phyloP scores from a whole-genome alignment of 2,329 filamentous ascomycete genomes.

The Chrysosporium keratinophilum region DNA sequence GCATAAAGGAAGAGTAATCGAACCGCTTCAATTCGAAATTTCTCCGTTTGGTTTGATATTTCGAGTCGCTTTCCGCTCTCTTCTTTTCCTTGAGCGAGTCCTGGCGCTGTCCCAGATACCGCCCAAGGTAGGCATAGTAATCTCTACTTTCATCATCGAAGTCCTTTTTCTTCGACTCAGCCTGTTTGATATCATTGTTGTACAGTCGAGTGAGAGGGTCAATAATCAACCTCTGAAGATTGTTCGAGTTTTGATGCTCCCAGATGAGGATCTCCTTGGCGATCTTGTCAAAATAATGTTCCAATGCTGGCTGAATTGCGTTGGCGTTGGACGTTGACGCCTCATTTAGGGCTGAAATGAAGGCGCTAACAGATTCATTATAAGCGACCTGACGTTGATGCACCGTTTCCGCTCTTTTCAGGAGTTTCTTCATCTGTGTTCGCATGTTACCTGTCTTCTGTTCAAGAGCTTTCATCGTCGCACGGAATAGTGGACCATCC shows the following conservation, averaged over 20 bases:
- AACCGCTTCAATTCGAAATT: conserved; percentile 97
- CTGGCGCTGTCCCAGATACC: conserved; percentile 90
- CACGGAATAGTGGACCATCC: conserved; percentile 89
- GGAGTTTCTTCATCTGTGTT: conserved; percentile 84
- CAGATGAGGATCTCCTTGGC: conserved; percentile 81
- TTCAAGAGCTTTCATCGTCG: conserved; percentile 91
- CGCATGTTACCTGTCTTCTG: conserved; percentile 95
- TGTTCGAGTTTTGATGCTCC: conserved; percentile 70
- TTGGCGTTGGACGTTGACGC: conserved; percentile 86
- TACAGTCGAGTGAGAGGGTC: conserved; percentile 88
- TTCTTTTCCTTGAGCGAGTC: conserved; percentile 98
- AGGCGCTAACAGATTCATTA: conserved; percentile 73
- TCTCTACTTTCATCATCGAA: conserved; percentile 99
- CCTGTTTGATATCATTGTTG: conserved; percentile 93
- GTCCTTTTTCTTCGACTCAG: conserved; percentile 90
- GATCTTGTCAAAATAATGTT: conserved; percentile 97
- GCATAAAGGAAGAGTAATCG: conserved; percentile 98
- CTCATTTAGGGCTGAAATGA: conserved; percentile 78
- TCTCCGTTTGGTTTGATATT: conserved; percentile 85
- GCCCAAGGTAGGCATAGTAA: conserved; percentile 89
- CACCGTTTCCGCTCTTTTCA: conserved; percentile 87
- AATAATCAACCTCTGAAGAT: conserved; percentile 87
- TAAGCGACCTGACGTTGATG: conserved; percentile 67
- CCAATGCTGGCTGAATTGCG: conserved; percentile 89
- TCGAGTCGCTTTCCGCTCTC: conserved; percentile 83